Evolutionary conservation across 306 rosid species (phyloP), one percentile per base, ranked within the genome.

Genomic region (Rosa persica): DNA sequence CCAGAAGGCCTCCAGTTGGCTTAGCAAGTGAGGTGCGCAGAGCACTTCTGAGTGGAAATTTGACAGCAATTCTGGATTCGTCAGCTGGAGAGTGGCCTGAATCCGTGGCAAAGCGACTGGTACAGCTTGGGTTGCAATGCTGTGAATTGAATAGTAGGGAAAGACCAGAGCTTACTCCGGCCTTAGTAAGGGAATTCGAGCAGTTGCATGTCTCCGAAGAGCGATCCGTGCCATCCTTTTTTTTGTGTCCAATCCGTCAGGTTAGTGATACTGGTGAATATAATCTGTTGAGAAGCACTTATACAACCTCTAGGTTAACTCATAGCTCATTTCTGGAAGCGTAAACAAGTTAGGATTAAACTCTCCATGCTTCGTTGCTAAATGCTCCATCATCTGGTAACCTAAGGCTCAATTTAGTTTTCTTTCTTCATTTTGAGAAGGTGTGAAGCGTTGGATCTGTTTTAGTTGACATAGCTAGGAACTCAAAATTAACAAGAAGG

Each of bases 191-290:
- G 67, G 98, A 92, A 78, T 78, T 92, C 82, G 84, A 90, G 82
- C 90, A 86, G 81, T 76, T 94, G 75, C 90, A 89, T 77, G 84
- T 51, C 78, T 83, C 92, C 2, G 94, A 92, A 81, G 97, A 94
- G 80, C 86, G 90, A 49, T 87, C 90, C 0, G 88, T 92, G 67
- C 98, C 96, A 77, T 73, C 96, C 11, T 94, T 88, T 83, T 90
- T 89, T 87, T 74, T 90, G 85, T 94, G 98, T 85, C 96, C 98
- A 70, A 90, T 94, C 78, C 92, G 87, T 83, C 90, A 89, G 90
- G 98, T 90, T 40, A 83, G 77, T 76, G 61, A 42, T 76, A 60
- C 80, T 76, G 54, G 42, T 36, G 11, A 27, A 2, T 44, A 16
- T 72, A 20, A 43, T 51, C 22, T 16, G 44, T 16, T 25, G 61